Evolutionary conservation across 2,329 filamentous ascomycete genomes (phyloP).

Genomic region (Teratosphaeria viscida): DNA sequence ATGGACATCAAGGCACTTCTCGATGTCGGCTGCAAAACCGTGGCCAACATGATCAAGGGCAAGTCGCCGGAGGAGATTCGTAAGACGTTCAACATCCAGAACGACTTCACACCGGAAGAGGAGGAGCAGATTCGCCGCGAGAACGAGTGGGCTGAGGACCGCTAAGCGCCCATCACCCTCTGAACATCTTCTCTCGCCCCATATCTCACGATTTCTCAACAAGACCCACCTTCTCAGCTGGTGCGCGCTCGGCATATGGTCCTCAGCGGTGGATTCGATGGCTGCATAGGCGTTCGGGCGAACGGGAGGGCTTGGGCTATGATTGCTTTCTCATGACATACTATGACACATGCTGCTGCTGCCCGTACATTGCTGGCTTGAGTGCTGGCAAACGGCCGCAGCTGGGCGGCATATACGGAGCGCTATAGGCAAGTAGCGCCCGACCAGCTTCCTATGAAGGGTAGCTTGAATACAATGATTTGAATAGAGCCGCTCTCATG

Average conservation of each 20-base stretch:
- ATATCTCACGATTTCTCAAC: background rate
- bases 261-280: background rate
- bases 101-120: conserved; percentile 97
- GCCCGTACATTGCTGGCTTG: background rate
- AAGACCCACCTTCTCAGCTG: background rate
- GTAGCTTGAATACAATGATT: background rate
- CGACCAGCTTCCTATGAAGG: background rate
- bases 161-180: conserved; percentile 8
- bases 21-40: conserved; percentile 97
- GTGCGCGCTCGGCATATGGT: background rate
- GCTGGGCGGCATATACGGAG: background rate
- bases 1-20: conserved; percentile 97
- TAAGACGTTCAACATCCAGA: conserved; percentile 99
- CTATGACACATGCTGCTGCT: background rate
- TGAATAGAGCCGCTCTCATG: background rate
- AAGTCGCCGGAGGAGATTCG: conserved; percentile 98
- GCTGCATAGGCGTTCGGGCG: background rate
- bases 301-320: background rate
- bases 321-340: background rate
- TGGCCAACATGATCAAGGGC: conserved; percentile 99
- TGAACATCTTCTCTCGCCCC: background rate
- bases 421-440: background rate
- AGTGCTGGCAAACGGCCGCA: background rate
- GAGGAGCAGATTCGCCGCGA: conserved; percentile 74
- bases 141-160: conserved; percentile 41